Conservation (phyloP, 2,329 filamentous ascomycete genomes). For the Fusarium sulawesiense region DNA sequence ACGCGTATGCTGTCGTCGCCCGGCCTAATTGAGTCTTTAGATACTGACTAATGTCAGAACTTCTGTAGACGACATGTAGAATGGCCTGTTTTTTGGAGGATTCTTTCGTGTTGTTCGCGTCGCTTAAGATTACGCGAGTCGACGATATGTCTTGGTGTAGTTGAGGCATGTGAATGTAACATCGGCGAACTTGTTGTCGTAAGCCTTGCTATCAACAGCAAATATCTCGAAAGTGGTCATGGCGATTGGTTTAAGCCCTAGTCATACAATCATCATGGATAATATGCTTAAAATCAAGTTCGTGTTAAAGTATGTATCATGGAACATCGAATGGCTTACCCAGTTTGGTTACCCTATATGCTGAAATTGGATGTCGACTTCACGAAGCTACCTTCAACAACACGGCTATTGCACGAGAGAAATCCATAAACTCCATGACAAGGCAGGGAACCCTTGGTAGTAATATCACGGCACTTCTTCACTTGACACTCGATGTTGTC, state of each 20-base stretch:
- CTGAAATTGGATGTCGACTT: background rate
- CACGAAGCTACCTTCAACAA: background rate
- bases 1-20: constrained; percentile 43
- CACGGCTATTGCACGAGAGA: background rate
- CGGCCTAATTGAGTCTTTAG: constrained; percentile 4
- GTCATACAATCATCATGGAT: background rate
- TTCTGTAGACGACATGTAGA: background rate
- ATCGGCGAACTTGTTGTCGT: background rate
- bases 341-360: background rate
- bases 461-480: background rate
- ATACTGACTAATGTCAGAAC: constrained; percentile 8
- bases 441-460: background rate
- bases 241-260: too few relatives aligned
- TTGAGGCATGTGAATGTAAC: background rate
- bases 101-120: background rate
- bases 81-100: constrained; percentile 16
- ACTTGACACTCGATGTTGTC: background rate
- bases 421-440: background rate
- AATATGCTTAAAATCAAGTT: background rate
- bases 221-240: background rate
- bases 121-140: constrained; percentile 3
- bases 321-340: background rate
- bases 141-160: background rate
- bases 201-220: background rate
- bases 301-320: background rate